phyloP scores from a whole-genome alignment of 2,329 filamentous ascomycete genomes.

The Plectosphaerella sp. region DNA sequence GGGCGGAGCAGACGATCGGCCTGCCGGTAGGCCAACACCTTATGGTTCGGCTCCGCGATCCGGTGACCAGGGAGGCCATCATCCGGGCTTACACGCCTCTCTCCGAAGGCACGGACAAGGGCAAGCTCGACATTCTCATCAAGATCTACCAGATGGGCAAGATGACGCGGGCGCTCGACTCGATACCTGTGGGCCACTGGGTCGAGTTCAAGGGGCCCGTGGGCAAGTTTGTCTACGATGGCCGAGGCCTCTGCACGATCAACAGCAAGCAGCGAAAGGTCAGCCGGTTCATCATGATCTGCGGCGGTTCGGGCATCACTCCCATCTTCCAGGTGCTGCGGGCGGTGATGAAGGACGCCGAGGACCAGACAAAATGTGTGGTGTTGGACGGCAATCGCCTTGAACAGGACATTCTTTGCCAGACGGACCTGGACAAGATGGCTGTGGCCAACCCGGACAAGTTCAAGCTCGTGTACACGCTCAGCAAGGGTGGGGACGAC shows the following conservation, averaged over 20 bases:
- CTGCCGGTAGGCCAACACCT: slow-evolving; percentile 83
- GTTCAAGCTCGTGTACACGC: slow-evolving; percentile 63
- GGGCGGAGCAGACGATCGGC: slow-evolving; percentile 65
- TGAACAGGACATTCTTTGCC: slow-evolving; percentile 80
- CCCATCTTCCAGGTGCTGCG: slow-evolving; percentile 81
- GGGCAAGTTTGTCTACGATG: slow-evolving; percentile 78
- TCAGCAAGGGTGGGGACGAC: slow-evolving; percentile 56
- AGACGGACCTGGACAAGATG: slow-evolving; percentile 64
- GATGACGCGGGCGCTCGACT: slow-evolving; percentile 78
- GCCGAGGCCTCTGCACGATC: slow-evolving; percentile 59
- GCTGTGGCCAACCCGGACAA: slow-evolving; percentile 46
- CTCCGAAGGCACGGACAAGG: slow-evolving; percentile 56
- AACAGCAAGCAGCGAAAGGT: slow-evolving; percentile 53
- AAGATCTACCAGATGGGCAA: slow-evolving; percentile 81
- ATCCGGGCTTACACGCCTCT: slow-evolving; percentile 87
- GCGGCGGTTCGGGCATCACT: slow-evolving; percentile 86
- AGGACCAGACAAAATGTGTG: slow-evolving; percentile 63
- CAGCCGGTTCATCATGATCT: slow-evolving; percentile 77
- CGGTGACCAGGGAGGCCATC: slow-evolving; percentile 64
- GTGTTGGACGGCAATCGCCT: slow-evolving; percentile 75
- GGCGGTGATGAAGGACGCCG: slow-evolving; percentile 61
- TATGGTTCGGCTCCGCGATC: slow-evolving; percentile 75
- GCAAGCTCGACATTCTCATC: slow-evolving; percentile 69
- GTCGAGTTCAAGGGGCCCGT: slow-evolving; percentile 87
- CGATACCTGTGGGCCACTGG: slow-evolving; percentile 64